Evolutionary conservation across 148 eudicot genomes (phyloP).

Genomic region (Rhododendron griersonianum): DNA sequence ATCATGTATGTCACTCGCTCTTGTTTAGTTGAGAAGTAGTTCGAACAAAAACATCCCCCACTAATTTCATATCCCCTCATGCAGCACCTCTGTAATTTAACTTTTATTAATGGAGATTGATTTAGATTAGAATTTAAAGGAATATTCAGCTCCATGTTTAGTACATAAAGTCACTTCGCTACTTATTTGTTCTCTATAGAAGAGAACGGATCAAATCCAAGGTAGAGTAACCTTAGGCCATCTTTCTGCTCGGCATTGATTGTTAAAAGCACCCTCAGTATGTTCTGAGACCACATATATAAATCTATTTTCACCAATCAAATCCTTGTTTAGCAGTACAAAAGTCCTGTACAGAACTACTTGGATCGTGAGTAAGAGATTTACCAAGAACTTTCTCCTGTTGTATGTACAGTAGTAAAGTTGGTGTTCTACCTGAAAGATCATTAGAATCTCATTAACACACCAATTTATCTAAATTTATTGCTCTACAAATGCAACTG

Average conservation of each 20-base stretch:
- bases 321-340: neutral
- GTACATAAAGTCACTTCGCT: neutral
- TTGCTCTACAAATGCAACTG: neutral
- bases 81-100: neutral
- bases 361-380: neutral
- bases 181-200: neutral
- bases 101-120: neutral
- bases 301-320: neutral
- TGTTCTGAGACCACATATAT: neutral
- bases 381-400: slow-evolving; percentile 40
- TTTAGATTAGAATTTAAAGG: neutral
- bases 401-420: too few species aligned
- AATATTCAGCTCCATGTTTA: neutral
- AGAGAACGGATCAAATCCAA: neutral
- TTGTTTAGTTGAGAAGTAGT: neutral
- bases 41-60: neutral
- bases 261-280: neutral
- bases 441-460: neutral
- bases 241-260: neutral
- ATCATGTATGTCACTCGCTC: neutral
- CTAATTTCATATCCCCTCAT: neutral
- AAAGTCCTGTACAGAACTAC: neutral
- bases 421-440: slow-evolving; percentile 69
- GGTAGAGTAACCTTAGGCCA: neutral
- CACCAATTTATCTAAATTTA: neutral